Conservation (phyloP, 2,329 filamentous ascomycete species). For the Talaromyces marneffei region DNA sequence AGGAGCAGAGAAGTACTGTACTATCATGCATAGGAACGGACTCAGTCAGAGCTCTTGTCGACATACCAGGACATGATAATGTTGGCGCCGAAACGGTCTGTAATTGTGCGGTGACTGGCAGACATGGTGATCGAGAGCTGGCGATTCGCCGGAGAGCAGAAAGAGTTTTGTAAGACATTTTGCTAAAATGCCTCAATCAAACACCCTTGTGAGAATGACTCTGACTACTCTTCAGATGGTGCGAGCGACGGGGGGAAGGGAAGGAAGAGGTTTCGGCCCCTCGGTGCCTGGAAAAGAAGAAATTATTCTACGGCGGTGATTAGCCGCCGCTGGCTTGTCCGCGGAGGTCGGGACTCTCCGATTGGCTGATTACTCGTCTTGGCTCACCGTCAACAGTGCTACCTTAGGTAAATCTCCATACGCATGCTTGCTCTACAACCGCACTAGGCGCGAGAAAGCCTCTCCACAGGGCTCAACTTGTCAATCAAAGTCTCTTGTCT, state of each 20-base stretch:
- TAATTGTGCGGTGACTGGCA: neutral
- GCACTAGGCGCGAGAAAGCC: neutral
- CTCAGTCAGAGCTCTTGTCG: neutral
- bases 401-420: too few relatives aligned
- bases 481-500: neutral
- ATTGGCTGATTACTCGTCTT: neutral
- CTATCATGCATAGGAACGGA: neutral
- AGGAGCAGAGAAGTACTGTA: neutral
- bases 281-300: conserved; percentile 1
- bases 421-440: neutral
- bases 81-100: neutral
- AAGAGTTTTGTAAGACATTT: neutral
- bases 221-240: neutral
- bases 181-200: neutral
- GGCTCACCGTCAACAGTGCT: too few relatives aligned
- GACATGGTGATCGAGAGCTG: neutral
- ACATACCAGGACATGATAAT: conserved; percentile 3
- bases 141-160: conserved; percentile 5
- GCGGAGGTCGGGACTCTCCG: conserved; percentile 4
- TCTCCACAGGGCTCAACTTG: neutral
- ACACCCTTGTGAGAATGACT: neutral
- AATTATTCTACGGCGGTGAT: neutral
- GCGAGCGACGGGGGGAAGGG: neutral
- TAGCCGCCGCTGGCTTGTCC: neutral
- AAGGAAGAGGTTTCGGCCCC: neutral